Percentiles rank a stretch among this genome's conserved stretches.
These are phyloP conservation scores for Elaeis guineensis DNA, from an alignment of 176 grass and related monocot genomes.

Conservation along the genomic window DNA sequence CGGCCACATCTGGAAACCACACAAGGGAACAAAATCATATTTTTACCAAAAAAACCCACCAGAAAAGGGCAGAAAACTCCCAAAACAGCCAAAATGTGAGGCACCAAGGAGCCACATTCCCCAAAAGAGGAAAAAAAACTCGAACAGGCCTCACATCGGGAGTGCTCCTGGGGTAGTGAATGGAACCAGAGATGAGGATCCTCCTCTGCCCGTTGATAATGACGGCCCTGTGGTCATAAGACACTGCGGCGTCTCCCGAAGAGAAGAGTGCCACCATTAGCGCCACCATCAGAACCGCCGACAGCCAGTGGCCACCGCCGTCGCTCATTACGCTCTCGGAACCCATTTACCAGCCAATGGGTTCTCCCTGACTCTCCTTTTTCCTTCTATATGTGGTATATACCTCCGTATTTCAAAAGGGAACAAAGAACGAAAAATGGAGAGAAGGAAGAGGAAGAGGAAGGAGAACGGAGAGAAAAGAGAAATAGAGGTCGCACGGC, in stretches of 20 bases:
- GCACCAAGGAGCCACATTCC: neutral
- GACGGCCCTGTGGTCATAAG: constrained; percentile 75
- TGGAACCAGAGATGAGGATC: constrained; percentile 93
- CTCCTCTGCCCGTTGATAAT: constrained; percentile 70
- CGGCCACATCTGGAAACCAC: constrained; percentile 71
- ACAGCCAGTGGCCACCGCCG: constrained; percentile 6
- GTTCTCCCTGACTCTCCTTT: neutral
- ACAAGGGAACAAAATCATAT: constrained; percentile 6
- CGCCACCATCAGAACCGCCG: constrained; percentile 16
- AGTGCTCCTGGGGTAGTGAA: constrained; percentile 91
- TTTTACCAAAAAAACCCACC: neutral
- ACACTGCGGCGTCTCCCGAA: constrained; percentile 45
- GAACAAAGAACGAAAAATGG: too few species aligned
- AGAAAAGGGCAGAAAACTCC: neutral
- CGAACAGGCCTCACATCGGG: constrained; percentile 35
- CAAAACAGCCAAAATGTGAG: too few species aligned
- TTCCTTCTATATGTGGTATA: too few species aligned
- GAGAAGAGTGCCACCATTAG: neutral
- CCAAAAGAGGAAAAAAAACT: neutral
- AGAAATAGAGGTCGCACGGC: too few species aligned
- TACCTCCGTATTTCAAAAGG: too few species aligned
- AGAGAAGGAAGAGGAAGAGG: too few species aligned
- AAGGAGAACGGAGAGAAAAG: too few species aligned
- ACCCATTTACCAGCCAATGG: constrained; percentile 21
- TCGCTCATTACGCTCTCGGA: neutral